Base-by-base conservation (phyloP, 805 yeast species). In the Candida vaughaniae region DNA sequence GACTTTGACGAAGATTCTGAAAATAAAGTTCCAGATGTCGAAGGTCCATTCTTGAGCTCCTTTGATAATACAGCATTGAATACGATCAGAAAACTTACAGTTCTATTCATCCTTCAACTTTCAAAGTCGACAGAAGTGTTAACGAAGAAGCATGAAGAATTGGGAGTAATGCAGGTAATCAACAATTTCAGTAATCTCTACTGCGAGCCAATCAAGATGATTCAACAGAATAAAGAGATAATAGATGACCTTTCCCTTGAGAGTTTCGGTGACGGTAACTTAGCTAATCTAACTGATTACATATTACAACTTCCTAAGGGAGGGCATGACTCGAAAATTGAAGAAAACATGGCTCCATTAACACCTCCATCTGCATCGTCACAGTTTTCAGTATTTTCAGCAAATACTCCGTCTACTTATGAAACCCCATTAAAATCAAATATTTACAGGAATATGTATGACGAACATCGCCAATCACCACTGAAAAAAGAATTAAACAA, bases 91-190 rank as follows among this genome's bases (percentile, higher is more conserved):
- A 58, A 60, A 42, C 55, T 74, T 17, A 61, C 75, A 6, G 43
- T 73, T 18, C 60, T 70, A 60, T 57, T 77, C 38, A 55, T 70
- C 29, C 59, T 61, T 34, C 71, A 71, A 22, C 58, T 75, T 26
- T 50, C 64, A 33, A 58, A 63, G 39, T 72, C 75, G 16, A 71
- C 80, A 2, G 82, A 77, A 39, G 78, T 75, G 11, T 55, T 77
- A 22, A 52, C 67, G 20, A 73, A 72, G 38, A 77, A 77, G 51
- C 73, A 76, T 47, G 64, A 73, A 25, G 64, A 62, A 20, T 51
- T 75, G 33, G 82, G 82, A 1, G 82, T 77, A 9, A 64, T 74
- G n/a, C 71, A 69, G 12, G 78, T 74, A 14, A 50, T 66, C 16
- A 56, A 30, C 9, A 47, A 52, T 43, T 47, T 53, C n/a, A 33